These are phyloP conservation scores for Umbelopsis sp. DNA, from an alignment of 192 early-diverging fungal species.

Conservation along the genomic window DNA sequence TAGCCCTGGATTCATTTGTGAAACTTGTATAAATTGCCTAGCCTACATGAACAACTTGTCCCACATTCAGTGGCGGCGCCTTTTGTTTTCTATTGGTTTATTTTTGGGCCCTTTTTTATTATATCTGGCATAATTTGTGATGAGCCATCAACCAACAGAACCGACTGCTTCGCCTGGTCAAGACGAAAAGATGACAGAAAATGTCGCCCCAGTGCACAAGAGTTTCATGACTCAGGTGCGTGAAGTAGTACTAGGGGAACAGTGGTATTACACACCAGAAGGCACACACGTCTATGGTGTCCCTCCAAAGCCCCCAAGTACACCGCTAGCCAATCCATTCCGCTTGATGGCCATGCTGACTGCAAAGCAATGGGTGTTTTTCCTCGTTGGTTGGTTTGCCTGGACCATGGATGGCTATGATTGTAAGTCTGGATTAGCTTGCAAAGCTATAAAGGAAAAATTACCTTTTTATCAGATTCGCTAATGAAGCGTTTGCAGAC, in stretches of 20 bases:
- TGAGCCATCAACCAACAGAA: too few relatives aligned
- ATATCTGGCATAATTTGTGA: too few relatives aligned
- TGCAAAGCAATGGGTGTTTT: conserved; percentile 5
- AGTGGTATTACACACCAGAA: conserved; percentile 4
- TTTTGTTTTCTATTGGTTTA: too few relatives aligned
- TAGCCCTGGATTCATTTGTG: too few relatives aligned
- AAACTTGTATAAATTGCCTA: too few relatives aligned
- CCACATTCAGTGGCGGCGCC: too few relatives aligned
- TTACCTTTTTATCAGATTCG: not conserved
- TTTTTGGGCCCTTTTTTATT: too few relatives aligned
- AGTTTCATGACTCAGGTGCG: conserved; percentile 1
- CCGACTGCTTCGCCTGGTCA: too few relatives aligned
- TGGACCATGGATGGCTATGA: conserved; percentile 11
- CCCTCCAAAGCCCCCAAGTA: conserved; percentile 2
- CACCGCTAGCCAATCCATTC: conserved; percentile 11
- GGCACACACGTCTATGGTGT: conserved; percentile 1
- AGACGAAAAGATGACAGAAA: too few relatives aligned
- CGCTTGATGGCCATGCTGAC: conserved; percentile 9
- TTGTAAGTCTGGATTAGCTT: conserved; percentile 6
- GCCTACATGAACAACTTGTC: too few relatives aligned
- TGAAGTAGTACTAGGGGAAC: conserved; percentile 10
- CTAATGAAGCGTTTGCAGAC: not conserved
- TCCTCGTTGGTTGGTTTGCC: conserved; percentile 10
- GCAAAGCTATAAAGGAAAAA: too few relatives aligned
- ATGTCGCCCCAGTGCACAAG: not conserved